These are phyloP conservation scores for Rhizopus delemar DNA, from an alignment of 371 early-diverging fungal genomes.

Conservation along the genomic window DNA sequence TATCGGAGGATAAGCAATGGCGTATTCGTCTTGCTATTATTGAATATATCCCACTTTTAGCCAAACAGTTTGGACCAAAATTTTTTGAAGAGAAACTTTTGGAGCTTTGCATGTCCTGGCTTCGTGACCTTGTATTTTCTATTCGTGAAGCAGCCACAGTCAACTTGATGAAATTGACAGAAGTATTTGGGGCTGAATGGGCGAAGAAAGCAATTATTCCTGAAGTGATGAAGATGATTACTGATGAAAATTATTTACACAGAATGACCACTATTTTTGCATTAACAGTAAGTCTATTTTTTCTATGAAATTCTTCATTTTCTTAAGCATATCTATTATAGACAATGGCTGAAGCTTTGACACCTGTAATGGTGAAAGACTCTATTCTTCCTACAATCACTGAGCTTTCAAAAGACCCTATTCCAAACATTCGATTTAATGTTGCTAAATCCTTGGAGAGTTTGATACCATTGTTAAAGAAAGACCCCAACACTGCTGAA, in stretches of 20 bases:
- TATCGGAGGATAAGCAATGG: constrained; percentile 99
- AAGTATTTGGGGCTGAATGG: constrained; percentile 99
- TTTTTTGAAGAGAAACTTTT: constrained; percentile 97
- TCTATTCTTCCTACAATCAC: constrained; percentile 89
- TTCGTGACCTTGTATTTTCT: constrained; percentile 93
- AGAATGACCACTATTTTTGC: constrained; percentile 97
- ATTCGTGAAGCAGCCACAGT: constrained; percentile 96
- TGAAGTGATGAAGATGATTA: constrained; percentile 87
- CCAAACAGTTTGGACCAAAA: constrained; percentile 90
- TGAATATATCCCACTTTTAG: constrained; percentile 95
- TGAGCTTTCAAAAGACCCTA: constrained; percentile 86
- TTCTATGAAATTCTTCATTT: constrained; percentile 69
- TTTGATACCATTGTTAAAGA: constrained; percentile 78
- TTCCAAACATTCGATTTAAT: constrained; percentile 99
- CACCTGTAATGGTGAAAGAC: constrained; percentile 85
- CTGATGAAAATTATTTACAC: constrained; percentile 89
- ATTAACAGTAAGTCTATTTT: constrained; percentile 79
- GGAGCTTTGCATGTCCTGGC: constrained; percentile 95
- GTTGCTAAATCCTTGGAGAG: constrained; percentile 94
- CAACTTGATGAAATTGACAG: constrained; percentile 89
- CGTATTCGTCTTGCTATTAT: constrained; percentile 97
- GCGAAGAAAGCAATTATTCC: constrained; percentile 91
- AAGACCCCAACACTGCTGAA: constrained; percentile 59
- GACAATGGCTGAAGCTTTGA: constrained; percentile 89
- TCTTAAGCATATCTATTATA: constrained; percentile 21